A percentile compares a stretch with the other conserved stretches of the same genome.
Evolutionary conservation across 495 filamentous ascomycete genomes (phyloP).

Genomic region (Penicillium cinerascens): DNA sequence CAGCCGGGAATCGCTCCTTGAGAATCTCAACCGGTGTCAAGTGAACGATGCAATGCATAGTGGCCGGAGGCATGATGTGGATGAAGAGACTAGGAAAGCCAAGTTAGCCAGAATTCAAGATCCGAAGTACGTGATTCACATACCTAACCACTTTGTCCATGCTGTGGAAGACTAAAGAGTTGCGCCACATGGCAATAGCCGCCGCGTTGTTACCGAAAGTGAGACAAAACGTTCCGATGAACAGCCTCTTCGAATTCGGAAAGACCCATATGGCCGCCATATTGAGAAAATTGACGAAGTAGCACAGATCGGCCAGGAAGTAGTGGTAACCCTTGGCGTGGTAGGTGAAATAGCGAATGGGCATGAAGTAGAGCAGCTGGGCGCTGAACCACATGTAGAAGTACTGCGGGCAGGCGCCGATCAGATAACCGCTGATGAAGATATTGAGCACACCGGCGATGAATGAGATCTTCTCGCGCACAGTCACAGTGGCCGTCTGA

Average conservation of each 20-base stretch:
- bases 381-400: conserved; percentile 91
- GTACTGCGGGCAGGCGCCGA: conserved; percentile 78
- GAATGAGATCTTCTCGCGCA: conserved; percentile 92
- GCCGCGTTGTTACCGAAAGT: conserved; percentile 95
- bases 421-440: conserved; percentile 90
- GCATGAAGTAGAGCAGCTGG: conserved; percentile 92
- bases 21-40: conserved; percentile 63
- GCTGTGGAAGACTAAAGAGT: conserved; percentile 95
- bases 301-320: conserved; percentile 95
- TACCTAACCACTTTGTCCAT: conserved; percentile 91
- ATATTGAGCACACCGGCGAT: conserved; percentile 95
- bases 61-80: conserved; percentile 96
- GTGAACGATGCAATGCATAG: conserved; percentile 89
- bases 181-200: conserved; percentile 99
- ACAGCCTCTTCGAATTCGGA: conserved; percentile 82
- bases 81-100: conserved; percentile 72
- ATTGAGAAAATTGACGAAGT: conserved; percentile 90
- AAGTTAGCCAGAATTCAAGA: conserved; percentile 6
- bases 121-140: background rate
- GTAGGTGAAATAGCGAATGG: conserved; percentile 88
- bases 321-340: conserved; percentile 90
- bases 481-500: conserved; percentile 78
- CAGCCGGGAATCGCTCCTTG: conserved; percentile 73
- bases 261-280: conserved; percentile 87
- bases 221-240: conserved; percentile 90